Conservation (phyloP, 2,329 filamentous ascomycete genomes). For the Pezicula radicicola region DNA sequence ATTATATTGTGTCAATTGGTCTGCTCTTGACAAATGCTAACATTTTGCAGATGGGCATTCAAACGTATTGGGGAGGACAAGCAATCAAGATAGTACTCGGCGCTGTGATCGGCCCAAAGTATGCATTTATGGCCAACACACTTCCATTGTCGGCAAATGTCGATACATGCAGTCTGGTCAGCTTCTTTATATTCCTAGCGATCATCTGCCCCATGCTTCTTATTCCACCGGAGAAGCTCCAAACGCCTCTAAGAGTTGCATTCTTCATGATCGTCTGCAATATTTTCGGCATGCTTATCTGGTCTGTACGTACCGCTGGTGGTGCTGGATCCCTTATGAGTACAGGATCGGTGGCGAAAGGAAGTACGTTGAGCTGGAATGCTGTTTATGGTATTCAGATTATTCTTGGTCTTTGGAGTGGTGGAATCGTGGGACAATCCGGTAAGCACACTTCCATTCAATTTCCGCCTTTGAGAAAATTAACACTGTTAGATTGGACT, state of each 20-base stretch:
- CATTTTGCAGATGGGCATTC: slow-evolving; percentile 22
- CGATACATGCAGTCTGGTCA: slow-evolving; percentile 24
- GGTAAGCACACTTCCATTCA: slow-evolving; percentile 1
- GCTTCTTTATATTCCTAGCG: slow-evolving; percentile 29
- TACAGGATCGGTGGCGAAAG: slow-evolving; percentile 17
- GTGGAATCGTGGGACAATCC: slow-evolving; percentile 27
- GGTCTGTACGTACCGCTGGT: slow-evolving; percentile 24
- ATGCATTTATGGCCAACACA: slow-evolving; percentile 22
- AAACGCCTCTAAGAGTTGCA: slow-evolving; percentile 23
- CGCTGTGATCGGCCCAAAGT: slow-evolving; percentile 25
- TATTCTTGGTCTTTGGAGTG: slow-evolving; percentile 26
- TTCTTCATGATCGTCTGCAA: slow-evolving; percentile 28
- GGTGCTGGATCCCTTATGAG: slow-evolving; percentile 23
- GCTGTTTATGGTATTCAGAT: slow-evolving; percentile 27
- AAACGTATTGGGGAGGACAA: slow-evolving; percentile 28
- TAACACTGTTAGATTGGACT: slow-evolving; percentile 25
- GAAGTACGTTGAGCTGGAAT: slow-evolving; percentile 27
- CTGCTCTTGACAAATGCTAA: neutral
- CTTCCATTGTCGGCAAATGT: slow-evolving; percentile 22
- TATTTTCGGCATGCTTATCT: slow-evolving; percentile 30
- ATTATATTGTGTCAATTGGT: neutral
- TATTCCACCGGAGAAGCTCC: slow-evolving; percentile 28
- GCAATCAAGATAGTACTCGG: slow-evolving; percentile 28
- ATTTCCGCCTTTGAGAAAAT: neutral
- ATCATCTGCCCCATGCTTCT: slow-evolving; percentile 25